Evolutionary conservation across 768 basidiomycete species (phyloP).

Genomic region (Mycena chlorophos): DNA sequence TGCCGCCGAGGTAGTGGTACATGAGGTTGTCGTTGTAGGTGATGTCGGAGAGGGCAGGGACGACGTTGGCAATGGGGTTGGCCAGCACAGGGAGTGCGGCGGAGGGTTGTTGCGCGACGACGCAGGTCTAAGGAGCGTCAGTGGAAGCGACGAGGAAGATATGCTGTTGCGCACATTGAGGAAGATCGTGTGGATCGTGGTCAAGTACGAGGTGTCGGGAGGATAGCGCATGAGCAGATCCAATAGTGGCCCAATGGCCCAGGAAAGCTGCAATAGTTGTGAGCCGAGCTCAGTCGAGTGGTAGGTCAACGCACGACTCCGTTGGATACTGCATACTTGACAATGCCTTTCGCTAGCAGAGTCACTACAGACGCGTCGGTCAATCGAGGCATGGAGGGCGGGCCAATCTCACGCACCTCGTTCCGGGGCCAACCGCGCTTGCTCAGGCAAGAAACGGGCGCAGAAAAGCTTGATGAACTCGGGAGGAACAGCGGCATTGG

Average conservation of each 20-base stretch:
- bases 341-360: slow-evolving; percentile 63
- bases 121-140: slow-evolving; percentile 50
- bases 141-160: background rate
- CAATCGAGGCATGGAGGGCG: background rate
- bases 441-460: slow-evolving; percentile 56
- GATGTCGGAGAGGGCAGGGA: slow-evolving; percentile 60
- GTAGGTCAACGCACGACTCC: slow-evolving; percentile 49
- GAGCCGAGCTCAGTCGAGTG: background rate
- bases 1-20: slow-evolving; percentile 84
- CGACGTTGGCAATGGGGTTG: slow-evolving; percentile 66
- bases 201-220: slow-evolving; percentile 56
- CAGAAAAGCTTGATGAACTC: slow-evolving; percentile 59
- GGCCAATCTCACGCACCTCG: slow-evolving; percentile 44
- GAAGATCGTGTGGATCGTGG: slow-evolving; percentile 70
- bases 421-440: slow-evolving; percentile 68
- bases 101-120: slow-evolving; percentile 51
- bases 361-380: slow-evolving; percentile 47
- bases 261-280: slow-evolving; percentile 28
- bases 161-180: slow-evolving; percentile 47
- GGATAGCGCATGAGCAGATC: slow-evolving; percentile 65
- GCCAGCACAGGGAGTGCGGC: slow-evolving; percentile 61
- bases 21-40: slow-evolving; percentile 75
- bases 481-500: slow-evolving; percentile 42
- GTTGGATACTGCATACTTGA: slow-evolving; percentile 44
- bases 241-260: slow-evolving; percentile 58